Percentiles rank a stretch among this genome's conserved stretches.
phyloP scores from a whole-genome alignment of 768 basidiomycete species.

The Agaricus bisporus region DNA sequence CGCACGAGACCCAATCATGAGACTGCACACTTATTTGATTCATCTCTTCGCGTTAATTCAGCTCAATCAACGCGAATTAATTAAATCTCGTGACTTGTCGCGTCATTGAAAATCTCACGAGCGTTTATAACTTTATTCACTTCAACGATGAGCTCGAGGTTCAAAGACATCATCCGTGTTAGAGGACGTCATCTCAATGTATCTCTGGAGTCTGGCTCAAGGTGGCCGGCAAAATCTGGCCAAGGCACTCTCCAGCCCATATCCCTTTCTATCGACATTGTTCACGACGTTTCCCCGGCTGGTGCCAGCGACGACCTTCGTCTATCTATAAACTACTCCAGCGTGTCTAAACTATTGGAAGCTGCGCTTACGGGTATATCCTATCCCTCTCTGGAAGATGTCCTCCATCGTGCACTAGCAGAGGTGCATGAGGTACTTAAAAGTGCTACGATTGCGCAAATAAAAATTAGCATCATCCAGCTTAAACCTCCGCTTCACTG shows the following conservation, averaged over 20 bases:
- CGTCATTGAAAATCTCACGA: neutral
- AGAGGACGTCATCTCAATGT: slow-evolving; percentile 41
- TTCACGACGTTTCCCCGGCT: slow-evolving; percentile 41
- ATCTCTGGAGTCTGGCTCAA: slow-evolving; percentile 33
- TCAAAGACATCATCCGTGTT: slow-evolving; percentile 34
- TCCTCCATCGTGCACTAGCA: slow-evolving; percentile 35
- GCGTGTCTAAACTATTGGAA: slow-evolving; percentile 28
- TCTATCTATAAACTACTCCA: slow-evolving; percentile 62
- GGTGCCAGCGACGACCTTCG: slow-evolving; percentile 48
- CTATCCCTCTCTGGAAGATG: slow-evolving; percentile 40
- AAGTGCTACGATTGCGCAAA: slow-evolving; percentile 16
- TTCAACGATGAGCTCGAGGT: neutral
- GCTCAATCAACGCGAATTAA: no score
- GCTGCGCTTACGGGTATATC: slow-evolving; percentile 19
- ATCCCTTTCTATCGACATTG: slow-evolving; percentile 42
- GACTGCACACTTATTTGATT: no score
- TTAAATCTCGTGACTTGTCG: no score
- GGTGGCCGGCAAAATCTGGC: slow-evolving; percentile 33
- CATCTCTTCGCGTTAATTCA: no score
- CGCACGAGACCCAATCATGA: no score
- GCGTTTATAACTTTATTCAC: neutral
- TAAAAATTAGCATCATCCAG: slow-evolving; percentile 37
- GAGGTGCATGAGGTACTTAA: slow-evolving; percentile 29
- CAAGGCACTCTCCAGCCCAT: slow-evolving; percentile 45
- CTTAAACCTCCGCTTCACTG: slow-evolving; percentile 48